Evolutionary conservation across 768 basidiomycete species (phyloP).

Genomic region (Pleurotus eryngii): DNA sequence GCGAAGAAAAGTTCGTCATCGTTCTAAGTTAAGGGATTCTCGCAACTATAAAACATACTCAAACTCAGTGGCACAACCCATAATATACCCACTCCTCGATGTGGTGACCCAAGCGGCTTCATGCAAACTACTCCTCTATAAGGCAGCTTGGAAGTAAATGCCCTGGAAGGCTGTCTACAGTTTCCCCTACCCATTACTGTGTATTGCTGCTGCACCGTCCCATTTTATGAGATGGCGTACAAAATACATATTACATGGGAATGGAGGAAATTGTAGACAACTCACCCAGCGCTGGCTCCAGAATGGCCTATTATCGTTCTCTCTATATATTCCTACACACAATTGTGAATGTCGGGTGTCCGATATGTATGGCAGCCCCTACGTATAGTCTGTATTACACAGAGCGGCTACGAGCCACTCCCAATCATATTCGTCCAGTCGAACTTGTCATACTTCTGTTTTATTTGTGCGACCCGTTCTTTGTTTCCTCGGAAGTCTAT

Average conservation of each 20-base stretch:
- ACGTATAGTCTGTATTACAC: constrained; percentile 2
- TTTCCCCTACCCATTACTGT: too few species aligned
- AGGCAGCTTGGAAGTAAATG: too few species aligned
- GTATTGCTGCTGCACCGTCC: too few species aligned
- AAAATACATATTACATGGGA: neutral
- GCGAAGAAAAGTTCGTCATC: too few species aligned
- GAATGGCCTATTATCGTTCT: neutral
- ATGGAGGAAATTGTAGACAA: neutral
- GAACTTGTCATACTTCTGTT: constrained; percentile 70
- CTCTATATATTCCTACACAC: neutral
- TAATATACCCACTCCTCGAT: too few species aligned
- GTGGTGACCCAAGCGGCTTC: too few species aligned
- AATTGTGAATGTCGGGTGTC: neutral
- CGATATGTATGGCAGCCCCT: neutral
- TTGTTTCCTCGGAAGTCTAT: constrained; percentile 70
- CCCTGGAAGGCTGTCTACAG: too few species aligned
- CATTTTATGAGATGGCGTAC: too few species aligned
- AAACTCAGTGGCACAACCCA: too few species aligned
- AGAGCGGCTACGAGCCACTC: constrained; percentile 2
- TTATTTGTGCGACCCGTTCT: constrained; percentile 67
- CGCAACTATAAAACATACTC: too few species aligned
- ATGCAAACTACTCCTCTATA: too few species aligned
- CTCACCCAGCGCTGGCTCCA: neutral
- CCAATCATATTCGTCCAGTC: constrained; percentile 82
- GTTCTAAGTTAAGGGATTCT: too few species aligned